These are phyloP conservation scores for Salmacisia buchloeana DNA, from an alignment of 1,284 basidiomycete genomes.

Conservation along the genomic window DNA sequence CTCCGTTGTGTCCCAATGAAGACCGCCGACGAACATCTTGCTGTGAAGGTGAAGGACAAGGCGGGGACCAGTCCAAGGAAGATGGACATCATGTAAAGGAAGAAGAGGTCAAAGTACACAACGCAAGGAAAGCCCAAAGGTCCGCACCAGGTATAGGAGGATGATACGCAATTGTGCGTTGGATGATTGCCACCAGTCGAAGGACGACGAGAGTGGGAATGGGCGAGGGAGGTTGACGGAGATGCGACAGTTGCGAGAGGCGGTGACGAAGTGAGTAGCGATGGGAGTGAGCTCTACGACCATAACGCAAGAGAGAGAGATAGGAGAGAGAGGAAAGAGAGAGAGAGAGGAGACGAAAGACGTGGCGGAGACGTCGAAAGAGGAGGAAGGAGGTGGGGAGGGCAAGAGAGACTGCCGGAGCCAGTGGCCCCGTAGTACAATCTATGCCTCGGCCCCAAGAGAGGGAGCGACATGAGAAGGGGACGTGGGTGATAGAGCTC, in stretches of 20 bases:
- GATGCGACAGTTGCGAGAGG: slow-evolving; percentile 4
- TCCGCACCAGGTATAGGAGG: neutral
- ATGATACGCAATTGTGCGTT: neutral
- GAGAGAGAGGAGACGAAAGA: neutral
- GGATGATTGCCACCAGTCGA: neutral
- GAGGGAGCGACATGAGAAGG: neutral
- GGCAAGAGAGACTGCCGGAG: too few relatives aligned
- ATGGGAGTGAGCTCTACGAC: slow-evolving; percentile 42
- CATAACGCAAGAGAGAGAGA: neutral
- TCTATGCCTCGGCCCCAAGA: too few relatives aligned
- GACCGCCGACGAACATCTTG: slow-evolving; percentile 95
- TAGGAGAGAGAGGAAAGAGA: slow-evolving; percentile 12
- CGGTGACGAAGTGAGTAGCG: slow-evolving; percentile 32
- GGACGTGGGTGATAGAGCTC: too few relatives aligned
- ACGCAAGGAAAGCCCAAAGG: neutral
- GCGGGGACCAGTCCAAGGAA: slow-evolving; percentile 13
- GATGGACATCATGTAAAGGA: slow-evolving; percentile 45
- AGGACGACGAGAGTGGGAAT: neutral
- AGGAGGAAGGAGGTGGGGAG: neutral
- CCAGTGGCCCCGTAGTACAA: too few relatives aligned
- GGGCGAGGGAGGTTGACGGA: neutral
- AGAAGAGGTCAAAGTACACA: slow-evolving; percentile 45
- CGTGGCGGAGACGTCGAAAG: slow-evolving; percentile 66
- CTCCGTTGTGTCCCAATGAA: slow-evolving; percentile 96
- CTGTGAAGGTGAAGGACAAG: slow-evolving; percentile 54